Evolutionary conservation across 2,329 filamentous ascomycete species (phyloP).

Genomic region (Mycosphaerelloides madeirae): DNA sequence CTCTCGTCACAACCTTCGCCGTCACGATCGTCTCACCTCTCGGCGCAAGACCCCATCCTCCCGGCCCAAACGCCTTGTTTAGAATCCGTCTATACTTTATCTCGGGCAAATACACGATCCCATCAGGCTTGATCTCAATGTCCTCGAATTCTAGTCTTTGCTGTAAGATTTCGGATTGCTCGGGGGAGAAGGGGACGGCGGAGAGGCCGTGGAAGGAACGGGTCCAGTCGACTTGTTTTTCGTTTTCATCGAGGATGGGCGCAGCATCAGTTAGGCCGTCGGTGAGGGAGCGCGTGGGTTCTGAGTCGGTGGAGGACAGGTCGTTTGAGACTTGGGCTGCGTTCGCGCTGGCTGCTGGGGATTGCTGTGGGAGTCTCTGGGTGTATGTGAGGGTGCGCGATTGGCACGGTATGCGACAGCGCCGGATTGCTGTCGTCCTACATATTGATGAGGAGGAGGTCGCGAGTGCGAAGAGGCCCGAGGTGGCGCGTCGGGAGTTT

Average conservation of each 20-base stretch:
- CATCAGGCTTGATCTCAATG: slow-evolving; percentile 96
- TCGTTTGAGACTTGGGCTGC: slow-evolving; percentile 13
- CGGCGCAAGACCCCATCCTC: slow-evolving; percentile 91
- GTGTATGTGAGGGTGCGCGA: slow-evolving; percentile 23
- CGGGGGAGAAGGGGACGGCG: slow-evolving; percentile 62
- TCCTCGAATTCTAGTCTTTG: slow-evolving; percentile 65
- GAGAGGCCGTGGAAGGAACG: slow-evolving; percentile 78
- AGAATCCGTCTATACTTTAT: slow-evolving; percentile 94
- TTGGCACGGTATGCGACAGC: slow-evolving; percentile 5
- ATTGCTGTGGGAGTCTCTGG: slow-evolving; percentile 19
- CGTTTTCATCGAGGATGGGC: slow-evolving; percentile 43
- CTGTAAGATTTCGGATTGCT: slow-evolving; percentile 65
- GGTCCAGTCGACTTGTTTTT: slow-evolving; percentile 69
- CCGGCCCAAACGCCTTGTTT: slow-evolving; percentile 87
- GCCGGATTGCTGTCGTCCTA: slow-evolving; percentile 3
- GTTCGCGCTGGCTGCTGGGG: slow-evolving; percentile 13
- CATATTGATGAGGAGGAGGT: slow-evolving; percentile 13
- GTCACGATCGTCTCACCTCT: slow-evolving; percentile 80
- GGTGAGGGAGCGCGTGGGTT: slow-evolving; percentile 40
- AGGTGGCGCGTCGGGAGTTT: slow-evolving; percentile 18
- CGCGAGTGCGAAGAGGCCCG: slow-evolving; percentile 21
- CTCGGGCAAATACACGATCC: slow-evolving; percentile 92
- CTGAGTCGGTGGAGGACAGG: slow-evolving; percentile 20
- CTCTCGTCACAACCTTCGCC: slow-evolving; percentile 74
- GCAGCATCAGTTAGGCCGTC: slow-evolving; percentile 50